These are phyloP conservation scores for Mortierella sp. DNA, from an alignment of 371 early-diverging fungal species.

Conservation along the genomic window DNA sequence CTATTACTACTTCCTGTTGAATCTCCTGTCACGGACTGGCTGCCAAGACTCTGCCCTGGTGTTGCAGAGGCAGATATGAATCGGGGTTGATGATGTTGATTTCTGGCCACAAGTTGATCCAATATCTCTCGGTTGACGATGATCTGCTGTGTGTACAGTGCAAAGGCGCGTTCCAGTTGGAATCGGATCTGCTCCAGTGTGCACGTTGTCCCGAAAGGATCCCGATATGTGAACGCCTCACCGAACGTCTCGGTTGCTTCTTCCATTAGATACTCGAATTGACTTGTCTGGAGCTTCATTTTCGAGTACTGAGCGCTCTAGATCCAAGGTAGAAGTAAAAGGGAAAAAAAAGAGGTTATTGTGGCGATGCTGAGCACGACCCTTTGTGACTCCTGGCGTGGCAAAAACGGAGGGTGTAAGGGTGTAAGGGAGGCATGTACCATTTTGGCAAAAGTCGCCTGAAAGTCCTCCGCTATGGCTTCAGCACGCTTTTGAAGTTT, in stretches of 20 bases:
- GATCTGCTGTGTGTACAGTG: conserved; percentile 37
- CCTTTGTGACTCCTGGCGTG: too few relatives aligned
- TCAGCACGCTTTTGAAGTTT: conserved; percentile 46
- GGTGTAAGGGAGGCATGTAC: conserved; percentile 4
- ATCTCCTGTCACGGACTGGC: neutral
- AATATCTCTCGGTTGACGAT: conserved; percentile 34
- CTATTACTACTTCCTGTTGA: neutral
- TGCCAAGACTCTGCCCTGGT: neutral
- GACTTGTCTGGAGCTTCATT: conserved; percentile 50
- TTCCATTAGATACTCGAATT: conserved; percentile 49
- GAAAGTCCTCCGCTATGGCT: conserved; percentile 34
- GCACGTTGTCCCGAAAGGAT: conserved; percentile 42
- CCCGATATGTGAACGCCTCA: conserved; percentile 42
- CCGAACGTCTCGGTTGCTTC: conserved; percentile 52
- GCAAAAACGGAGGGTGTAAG: too few relatives aligned
- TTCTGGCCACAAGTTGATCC: conserved; percentile 32
- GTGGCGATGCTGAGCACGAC: too few relatives aligned
- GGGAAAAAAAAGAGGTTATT: neutral
- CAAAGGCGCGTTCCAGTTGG: conserved; percentile 30
- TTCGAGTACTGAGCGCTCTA: conserved; percentile 52
- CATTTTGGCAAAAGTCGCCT: conserved; percentile 44
- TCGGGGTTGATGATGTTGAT: conserved; percentile 13
- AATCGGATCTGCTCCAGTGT: conserved; percentile 50
- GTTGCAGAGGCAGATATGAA: neutral
- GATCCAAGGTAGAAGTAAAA: neutral